Percentiles rank a stretch among this genome's conserved stretches.
phyloP scores from a whole-genome alignment of 768 basidiomycete species.

The Hydnomerulius pinastri region DNA sequence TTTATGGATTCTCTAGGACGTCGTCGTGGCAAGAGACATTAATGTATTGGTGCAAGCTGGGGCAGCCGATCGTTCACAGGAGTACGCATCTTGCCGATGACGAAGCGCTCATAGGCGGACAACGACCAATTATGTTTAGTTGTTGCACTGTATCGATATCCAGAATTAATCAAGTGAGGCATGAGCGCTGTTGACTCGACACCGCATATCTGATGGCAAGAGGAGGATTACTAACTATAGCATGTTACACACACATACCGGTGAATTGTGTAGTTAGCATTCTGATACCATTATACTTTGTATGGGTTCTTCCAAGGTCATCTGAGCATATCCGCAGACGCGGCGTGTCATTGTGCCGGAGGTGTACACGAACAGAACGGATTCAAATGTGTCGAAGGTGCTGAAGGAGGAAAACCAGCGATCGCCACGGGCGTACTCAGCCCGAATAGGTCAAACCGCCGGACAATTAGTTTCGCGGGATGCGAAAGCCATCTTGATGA shows the following conservation, averaged over 20 bases:
- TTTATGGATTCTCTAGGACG: background rate
- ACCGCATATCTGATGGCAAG: constrained; percentile 21
- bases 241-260: background rate
- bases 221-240: background rate
- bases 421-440: too few species aligned
- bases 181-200: constrained; percentile 15
- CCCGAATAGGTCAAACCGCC: too few species aligned
- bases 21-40: background rate
- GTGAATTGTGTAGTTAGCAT: background rate
- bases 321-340: background rate
- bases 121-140: background rate
- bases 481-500: too few species aligned
- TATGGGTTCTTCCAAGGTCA: background rate
- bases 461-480: too few species aligned
- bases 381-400: background rate
- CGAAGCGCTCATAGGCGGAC: constrained; percentile 4
- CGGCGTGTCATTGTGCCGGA: background rate
- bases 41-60: background rate
- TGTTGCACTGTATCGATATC: background rate
- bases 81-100: constrained; percentile 15
- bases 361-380: background rate
- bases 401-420: background rate
- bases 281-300: background rate
- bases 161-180: constrained; percentile 3
- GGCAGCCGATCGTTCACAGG: background rate